Percentiles rank a stretch among this genome's conserved stretches.
Conservation (phyloP, 2,329 filamentous ascomycete species). For the Pseudovirgaria hyperparasitica region DNA sequence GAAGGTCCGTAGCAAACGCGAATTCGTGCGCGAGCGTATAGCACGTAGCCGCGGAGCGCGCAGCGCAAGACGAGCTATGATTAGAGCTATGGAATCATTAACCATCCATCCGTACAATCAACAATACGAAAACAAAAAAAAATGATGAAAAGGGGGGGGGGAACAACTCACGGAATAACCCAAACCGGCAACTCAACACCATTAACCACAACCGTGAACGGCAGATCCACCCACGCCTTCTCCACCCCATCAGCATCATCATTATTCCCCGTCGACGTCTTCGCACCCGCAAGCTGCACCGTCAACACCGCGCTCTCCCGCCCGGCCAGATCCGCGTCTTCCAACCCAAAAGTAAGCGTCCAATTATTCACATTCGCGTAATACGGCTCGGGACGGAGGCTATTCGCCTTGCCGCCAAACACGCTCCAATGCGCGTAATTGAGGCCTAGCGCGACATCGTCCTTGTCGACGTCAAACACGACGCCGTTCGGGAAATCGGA, state of each 20-base stretch:
- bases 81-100: conserved; percentile 29
- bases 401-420: conserved; percentile 44
- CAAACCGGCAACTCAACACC: conserved; percentile 33
- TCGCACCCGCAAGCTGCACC: conserved; percentile 46
- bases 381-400: conserved; percentile 25
- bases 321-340: conserved; percentile 21
- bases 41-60: conserved; percentile 47
- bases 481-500: conserved; percentile 48
- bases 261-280: conserved; percentile 46
- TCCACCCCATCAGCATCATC: conserved; percentile 41
- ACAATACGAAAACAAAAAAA: conserved; percentile 1
- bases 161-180: conserved; percentile 38
- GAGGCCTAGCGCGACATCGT: conserved; percentile 36
- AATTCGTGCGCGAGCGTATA: conserved; percentile 51
- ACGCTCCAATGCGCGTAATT: conserved; percentile 57
- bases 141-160: neutral
- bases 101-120: conserved; percentile 3
- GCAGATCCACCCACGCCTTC: conserved; percentile 39
- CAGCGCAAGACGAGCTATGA: conserved; percentile 47
- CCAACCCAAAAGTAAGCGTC: conserved; percentile 11
- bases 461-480: conserved; percentile 43
- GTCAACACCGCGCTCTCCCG: conserved; percentile 39
- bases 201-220: conserved; percentile 36
- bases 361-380: conserved; percentile 20
- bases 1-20: conserved; percentile 35